Evolutionary conservation across 2,329 filamentous ascomycete species (phyloP).

Genomic region (Fusarium sterilihyphosum): DNA sequence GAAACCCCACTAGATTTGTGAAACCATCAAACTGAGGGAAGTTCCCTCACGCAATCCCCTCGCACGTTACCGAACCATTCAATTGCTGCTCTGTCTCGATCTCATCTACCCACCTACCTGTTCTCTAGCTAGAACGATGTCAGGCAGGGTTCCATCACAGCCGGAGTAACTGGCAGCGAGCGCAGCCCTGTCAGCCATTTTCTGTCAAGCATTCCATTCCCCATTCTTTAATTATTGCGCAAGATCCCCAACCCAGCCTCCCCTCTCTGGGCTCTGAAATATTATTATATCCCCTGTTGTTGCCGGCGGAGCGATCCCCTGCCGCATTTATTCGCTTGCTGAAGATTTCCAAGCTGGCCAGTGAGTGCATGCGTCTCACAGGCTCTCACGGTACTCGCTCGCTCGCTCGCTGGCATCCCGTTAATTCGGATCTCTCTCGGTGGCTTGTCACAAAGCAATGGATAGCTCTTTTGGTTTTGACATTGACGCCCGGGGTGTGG

Average conservation of each 20-base stretch:
- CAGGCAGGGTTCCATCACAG: slow-evolving; percentile 6
- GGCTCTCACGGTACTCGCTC: slow-evolving; percentile 12
- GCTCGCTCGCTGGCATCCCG: slow-evolving; percentile 13
- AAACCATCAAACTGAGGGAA: slow-evolving; percentile 11
- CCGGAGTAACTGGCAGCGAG: slow-evolving; percentile 17
- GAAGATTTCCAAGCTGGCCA: slow-evolving; percentile 15
- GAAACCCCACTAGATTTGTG: slow-evolving; percentile 19
- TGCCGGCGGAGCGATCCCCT: slow-evolving; percentile 21
- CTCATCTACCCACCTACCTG: background rate
- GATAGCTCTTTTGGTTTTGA: slow-evolving; percentile 30
- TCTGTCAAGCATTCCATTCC: slow-evolving; percentile 32
- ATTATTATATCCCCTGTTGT: slow-evolving; percentile 9
- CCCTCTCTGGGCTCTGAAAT: slow-evolving; percentile 12
- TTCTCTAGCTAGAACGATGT: background rate
- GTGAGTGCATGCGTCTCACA: slow-evolving; percentile 26
- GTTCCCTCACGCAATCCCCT: background rate
- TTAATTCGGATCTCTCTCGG: slow-evolving; percentile 33
- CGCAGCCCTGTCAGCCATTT: slow-evolving; percentile 23
- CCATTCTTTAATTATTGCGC: slow-evolving; percentile 34
- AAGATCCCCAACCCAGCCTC: slow-evolving; percentile 20
- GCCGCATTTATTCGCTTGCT: slow-evolving; percentile 16
- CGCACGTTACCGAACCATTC: background rate
- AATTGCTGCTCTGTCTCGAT: background rate
- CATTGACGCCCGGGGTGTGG: slow-evolving; percentile 26
- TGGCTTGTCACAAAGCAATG: slow-evolving; percentile 42